phyloP scores from a whole-genome alignment of 345 rosid genomes.

The Gossypium longicalyx region DNA sequence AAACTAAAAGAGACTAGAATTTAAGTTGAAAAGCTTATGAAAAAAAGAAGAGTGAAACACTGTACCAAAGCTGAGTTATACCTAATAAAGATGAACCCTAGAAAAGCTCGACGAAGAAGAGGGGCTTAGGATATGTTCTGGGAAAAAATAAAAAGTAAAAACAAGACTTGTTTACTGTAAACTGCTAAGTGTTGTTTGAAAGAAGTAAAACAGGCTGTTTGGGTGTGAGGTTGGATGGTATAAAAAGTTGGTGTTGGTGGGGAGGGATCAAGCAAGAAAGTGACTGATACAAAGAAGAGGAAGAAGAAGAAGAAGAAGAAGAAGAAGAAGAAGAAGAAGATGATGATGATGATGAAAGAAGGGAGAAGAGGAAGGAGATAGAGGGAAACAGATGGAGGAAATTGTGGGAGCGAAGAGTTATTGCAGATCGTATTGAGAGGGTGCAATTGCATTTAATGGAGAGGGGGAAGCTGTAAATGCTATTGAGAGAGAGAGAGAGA shows the following conservation, averaged over 20 bases:
- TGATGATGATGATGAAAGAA: neutral
- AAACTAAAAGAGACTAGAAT: conserved; percentile 1
- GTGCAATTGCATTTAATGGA: conserved; percentile 76
- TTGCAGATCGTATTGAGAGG: conserved; percentile 67
- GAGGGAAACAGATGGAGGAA: conserved; percentile 24
- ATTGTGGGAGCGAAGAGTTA: conserved; percentile 47
- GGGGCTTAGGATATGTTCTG: conserved; percentile 19
- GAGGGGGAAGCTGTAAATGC: conserved; percentile 40
- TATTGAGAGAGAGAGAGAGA: conserved; percentile 13
- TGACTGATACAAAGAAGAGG: neutral
- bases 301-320: neutral
- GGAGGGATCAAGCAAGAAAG: neutral
- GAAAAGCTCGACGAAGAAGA: neutral
- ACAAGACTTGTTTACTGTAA: neutral
- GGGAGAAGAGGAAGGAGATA: neutral
- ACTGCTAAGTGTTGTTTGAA: neutral
- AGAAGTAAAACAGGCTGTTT: conserved; percentile 5
- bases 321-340: neutral
- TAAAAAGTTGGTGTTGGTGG: conserved; percentile 10
- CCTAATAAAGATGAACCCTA: conserved; percentile 15
- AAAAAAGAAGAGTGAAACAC: neutral
- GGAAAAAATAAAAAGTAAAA: neutral
- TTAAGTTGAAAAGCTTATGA: neutral
- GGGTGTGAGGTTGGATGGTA: conserved; percentile 16
- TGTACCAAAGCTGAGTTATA: neutral